Evolutionary conservation across 1,284 basidiomycete genomes (phyloP).

Genomic region (Heterobasidion parviporum): DNA sequence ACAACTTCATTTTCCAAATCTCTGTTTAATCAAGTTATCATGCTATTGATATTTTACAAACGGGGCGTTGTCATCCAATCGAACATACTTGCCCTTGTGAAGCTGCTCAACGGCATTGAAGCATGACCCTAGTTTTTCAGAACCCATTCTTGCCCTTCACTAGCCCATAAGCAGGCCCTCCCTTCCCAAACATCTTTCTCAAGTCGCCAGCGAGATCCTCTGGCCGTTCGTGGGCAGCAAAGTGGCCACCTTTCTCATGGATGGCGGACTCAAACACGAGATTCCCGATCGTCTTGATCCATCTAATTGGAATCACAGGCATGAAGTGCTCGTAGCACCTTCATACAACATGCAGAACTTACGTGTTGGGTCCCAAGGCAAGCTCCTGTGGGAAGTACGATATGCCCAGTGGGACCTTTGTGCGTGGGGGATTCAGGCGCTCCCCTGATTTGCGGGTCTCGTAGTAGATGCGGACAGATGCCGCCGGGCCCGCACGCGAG

Average conservation of each 20-base stretch:
- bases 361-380: conserved; percentile 16
- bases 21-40: too few species aligned
- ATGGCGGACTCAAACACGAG: conserved; percentile 15
- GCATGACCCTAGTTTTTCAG: background rate
- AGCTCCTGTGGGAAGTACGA: conserved; percentile 26
- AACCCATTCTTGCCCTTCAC: conserved; percentile 11
- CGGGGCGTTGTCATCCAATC: background rate
- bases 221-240: conserved; percentile 18
- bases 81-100: background rate
- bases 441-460: conserved; percentile 14
- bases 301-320: conserved; percentile 5
- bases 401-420: conserved; percentile 20
- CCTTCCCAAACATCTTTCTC: conserved; percentile 15
- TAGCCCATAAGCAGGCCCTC: conserved; percentile 8
- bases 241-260: conserved; percentile 18
- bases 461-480: conserved; percentile 31
- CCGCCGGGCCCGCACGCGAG: conserved; percentile 28
- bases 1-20: too few species aligned
- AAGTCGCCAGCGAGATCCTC: conserved; percentile 15
- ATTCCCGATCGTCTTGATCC: conserved; percentile 10
- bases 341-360: conserved; percentile 5
- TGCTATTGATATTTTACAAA: too few species aligned
- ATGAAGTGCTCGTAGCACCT: background rate
- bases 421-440: background rate
- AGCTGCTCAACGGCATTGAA: background rate